These are phyloP conservation scores for Erysiphe pulchra DNA, from an alignment of 2,329 filamentous ascomycete genomes.

Conservation along the genomic window DNA sequence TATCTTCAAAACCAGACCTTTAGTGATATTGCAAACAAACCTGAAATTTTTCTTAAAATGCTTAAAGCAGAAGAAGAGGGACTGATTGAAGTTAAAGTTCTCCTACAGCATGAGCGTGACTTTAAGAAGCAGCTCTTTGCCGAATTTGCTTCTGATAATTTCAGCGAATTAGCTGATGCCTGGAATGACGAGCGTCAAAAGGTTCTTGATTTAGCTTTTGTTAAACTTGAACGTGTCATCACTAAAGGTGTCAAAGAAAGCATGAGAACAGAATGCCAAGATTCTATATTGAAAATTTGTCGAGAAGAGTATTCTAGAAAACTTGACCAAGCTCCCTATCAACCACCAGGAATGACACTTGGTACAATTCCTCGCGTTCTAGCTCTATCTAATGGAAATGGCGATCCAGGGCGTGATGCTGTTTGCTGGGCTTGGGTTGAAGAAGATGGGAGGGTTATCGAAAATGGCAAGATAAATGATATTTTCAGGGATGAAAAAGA, in stretches of 20 bases:
- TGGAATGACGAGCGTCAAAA: constrained; percentile 82
- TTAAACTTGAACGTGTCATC: constrained; percentile 61
- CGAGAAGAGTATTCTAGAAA: constrained; percentile 73
- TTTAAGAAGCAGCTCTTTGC: constrained; percentile 55
- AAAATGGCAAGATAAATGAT: constrained; percentile 70
- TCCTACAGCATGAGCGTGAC: constrained; percentile 47
- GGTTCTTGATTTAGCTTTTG: constrained; percentile 56
- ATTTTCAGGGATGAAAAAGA: constrained; percentile 43
- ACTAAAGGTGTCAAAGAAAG: constrained; percentile 86
- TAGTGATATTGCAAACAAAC: constrained; percentile 51
- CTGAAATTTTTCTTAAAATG: constrained; percentile 89
- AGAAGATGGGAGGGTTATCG: constrained; percentile 69
- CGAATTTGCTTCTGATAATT: constrained; percentile 84
- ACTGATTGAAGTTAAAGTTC: constrained; percentile 61
- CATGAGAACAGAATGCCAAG: constrained; percentile 79
- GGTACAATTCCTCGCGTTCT: constrained; percentile 75
- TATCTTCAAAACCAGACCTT: constrained; percentile 82
- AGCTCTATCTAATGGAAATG: constrained; percentile 64
- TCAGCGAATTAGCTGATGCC: constrained; percentile 77
- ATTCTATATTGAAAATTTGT: constrained; percentile 66
- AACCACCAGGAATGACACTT: constrained; percentile 74
- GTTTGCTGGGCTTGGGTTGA: constrained; percentile 83
- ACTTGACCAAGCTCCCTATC: constrained; percentile 87
- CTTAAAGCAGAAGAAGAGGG: constrained; percentile 90
- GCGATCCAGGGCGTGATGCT: constrained; percentile 46